Evolutionary conservation across 345 rosid genomes (phyloP).

Genomic region (Populus euphratica): DNA sequence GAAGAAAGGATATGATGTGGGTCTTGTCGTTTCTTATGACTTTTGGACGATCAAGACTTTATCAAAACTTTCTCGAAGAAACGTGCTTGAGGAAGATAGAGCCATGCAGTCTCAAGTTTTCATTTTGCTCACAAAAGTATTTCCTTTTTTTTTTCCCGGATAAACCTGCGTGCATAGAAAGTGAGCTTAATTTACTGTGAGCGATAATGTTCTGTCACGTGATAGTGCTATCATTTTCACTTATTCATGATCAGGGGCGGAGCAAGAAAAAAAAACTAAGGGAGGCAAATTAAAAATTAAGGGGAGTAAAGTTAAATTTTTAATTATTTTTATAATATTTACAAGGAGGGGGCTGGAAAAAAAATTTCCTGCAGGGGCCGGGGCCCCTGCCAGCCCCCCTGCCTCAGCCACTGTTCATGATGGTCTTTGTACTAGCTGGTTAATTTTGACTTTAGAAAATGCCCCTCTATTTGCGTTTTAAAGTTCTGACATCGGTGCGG

Average conservation of each 20-base stretch:
- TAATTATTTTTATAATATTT: no score
- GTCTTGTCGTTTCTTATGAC: not conserved
- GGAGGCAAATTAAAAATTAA: no score
- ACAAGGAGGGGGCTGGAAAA: no score
- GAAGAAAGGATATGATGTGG: not conserved
- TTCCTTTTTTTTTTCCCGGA: not conserved
- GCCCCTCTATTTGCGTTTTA: not conserved
- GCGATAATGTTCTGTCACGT: not conserved
- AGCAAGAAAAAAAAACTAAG: no score
- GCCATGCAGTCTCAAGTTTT: not conserved
- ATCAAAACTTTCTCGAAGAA: conserved; percentile 1
- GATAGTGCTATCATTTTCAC: not conserved
- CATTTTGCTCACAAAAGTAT: not conserved
- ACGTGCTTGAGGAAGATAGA: not conserved
- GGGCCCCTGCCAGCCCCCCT: no score
- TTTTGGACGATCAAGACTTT: conserved; percentile 11
- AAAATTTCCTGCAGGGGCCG: no score
- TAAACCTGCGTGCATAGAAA: not conserved
- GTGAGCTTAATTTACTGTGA: not conserved
- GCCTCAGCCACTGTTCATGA: no score
- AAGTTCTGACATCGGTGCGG: not conserved
- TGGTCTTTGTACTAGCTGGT: not conserved
- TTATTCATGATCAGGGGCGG: not conserved
- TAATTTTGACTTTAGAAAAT: not conserved
- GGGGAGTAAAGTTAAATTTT: no score